These are phyloP conservation scores for Thielaviopsis musarum DNA, from an alignment of 2,329 filamentous ascomycete species.

Conservation along the genomic window DNA sequence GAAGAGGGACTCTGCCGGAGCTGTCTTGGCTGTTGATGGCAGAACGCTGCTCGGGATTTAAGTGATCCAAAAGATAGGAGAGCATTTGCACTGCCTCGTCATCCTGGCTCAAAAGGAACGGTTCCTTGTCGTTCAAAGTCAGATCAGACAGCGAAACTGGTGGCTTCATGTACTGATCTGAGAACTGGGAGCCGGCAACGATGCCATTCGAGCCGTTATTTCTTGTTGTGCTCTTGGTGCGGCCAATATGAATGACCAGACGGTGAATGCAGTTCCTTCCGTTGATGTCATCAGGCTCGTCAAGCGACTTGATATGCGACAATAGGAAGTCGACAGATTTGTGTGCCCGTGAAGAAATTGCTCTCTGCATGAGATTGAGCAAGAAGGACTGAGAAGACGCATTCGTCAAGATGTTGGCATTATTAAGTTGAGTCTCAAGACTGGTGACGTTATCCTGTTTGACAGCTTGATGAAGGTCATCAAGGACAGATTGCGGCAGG, in stretches of 20 bases:
- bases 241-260: slow-evolving; percentile 78
- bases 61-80: slow-evolving; percentile 43
- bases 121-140: slow-evolving; percentile 48
- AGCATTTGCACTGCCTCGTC: slow-evolving; percentile 62
- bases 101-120: slow-evolving; percentile 45
- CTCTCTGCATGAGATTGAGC: slow-evolving; percentile 63
- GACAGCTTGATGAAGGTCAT: slow-evolving; percentile 56
- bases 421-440: slow-evolving; percentile 6
- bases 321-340: slow-evolving; percentile 57
- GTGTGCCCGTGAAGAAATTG: slow-evolving; percentile 54
- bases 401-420: slow-evolving; percentile 27
- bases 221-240: slow-evolving; percentile 35
- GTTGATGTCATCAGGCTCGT: slow-evolving; percentile 86
- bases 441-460: slow-evolving; percentile 44
- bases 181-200: slow-evolving; percentile 10
- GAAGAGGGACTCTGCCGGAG: slow-evolving; percentile 69
- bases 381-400: slow-evolving; percentile 47
- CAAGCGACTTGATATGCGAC: slow-evolving; percentile 48
- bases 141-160: slow-evolving; percentile 24
- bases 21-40: slow-evolving; percentile 56
- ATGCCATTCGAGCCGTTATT: slow-evolving; percentile 5
- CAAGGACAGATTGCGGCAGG: slow-evolving; percentile 43
- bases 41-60: slow-evolving; percentile 48
- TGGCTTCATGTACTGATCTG: slow-evolving; percentile 52
- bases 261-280: slow-evolving; percentile 86